Evolutionary conservation across 331 rosid species (phyloP).

Genomic region (Spiraea crenata): DNA sequence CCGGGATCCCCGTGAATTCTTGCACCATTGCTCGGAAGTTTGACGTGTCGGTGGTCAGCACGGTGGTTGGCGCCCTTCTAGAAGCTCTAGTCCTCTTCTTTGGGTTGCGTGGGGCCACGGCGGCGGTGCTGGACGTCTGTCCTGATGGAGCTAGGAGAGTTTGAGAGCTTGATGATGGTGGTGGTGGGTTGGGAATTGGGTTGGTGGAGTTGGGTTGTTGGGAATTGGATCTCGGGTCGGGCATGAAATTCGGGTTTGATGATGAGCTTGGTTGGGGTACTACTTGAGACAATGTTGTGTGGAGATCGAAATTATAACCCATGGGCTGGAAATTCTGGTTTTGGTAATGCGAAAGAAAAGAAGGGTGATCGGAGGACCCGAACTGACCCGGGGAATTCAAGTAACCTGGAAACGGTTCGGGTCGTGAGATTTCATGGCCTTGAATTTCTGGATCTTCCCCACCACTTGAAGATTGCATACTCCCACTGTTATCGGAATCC

Average conservation of each 20-base stretch:
- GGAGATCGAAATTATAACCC: slow-evolving; percentile 21
- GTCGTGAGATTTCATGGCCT: slow-evolving; percentile 51
- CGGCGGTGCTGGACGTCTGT: neutral
- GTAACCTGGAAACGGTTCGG: slow-evolving; percentile 35
- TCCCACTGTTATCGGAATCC: slow-evolving; percentile 89
- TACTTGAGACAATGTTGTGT: slow-evolving; percentile 34
- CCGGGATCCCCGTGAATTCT: slow-evolving; percentile 93
- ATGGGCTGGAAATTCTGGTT: slow-evolving; percentile 33
- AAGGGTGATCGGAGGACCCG: slow-evolving; percentile 16
- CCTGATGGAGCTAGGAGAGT: neutral
- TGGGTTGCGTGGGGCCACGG: slow-evolving; percentile 31
- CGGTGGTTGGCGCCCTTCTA: slow-evolving; percentile 92
- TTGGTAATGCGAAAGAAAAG: slow-evolving; percentile 35
- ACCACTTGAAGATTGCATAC: slow-evolving; percentile 81
- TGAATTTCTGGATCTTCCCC: slow-evolving; percentile 42
- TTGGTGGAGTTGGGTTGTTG: slow-evolving; percentile 30
- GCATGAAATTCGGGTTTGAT: slow-evolving; percentile 33
- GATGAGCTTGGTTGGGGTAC: slow-evolving; percentile 22
- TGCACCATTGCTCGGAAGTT: slow-evolving; percentile 99
- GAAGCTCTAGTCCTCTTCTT: slow-evolving; percentile 92
- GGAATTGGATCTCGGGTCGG: slow-evolving; percentile 31
- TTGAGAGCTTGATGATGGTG: slow-evolving; percentile 10
- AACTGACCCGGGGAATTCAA: slow-evolving; percentile 38
- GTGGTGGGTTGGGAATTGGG: slow-evolving; percentile 24
- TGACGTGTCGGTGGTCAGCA: slow-evolving; percentile 84